Conservation (phyloP, 2,329 filamentous ascomycete genomes). For the Trichoderma citrinoviride region DNA sequence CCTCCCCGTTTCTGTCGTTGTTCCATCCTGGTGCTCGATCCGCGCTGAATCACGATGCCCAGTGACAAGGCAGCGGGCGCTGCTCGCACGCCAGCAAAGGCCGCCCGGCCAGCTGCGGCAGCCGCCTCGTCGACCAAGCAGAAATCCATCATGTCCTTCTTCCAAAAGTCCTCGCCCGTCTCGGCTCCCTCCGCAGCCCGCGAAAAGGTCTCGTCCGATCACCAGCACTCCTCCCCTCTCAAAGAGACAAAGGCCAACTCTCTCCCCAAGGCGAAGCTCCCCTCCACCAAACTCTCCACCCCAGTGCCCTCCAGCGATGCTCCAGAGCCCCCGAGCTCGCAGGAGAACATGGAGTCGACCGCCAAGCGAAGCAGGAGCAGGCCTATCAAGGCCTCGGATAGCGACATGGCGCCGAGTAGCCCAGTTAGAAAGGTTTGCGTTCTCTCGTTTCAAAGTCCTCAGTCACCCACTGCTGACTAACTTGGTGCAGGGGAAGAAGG, state of each 20-base stretch:
- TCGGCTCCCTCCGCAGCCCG: constrained; percentile 35
- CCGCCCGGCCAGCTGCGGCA: constrained; percentile 30
- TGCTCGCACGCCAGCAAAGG: constrained; percentile 38
- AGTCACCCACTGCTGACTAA: neutral
- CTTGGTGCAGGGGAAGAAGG: constrained; percentile 47
- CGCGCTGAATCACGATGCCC: constrained; percentile 28
- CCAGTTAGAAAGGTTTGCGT: constrained; percentile 71
- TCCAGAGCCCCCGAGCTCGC: constrained; percentile 63
- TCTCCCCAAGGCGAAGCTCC: constrained; percentile 45
- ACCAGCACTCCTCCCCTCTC: constrained; percentile 36
- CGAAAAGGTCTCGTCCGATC: constrained; percentile 35
- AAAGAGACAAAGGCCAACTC: constrained; percentile 44
- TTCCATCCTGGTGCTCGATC: constrained; percentile 4
- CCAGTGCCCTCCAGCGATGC: constrained; percentile 80
- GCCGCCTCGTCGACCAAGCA: constrained; percentile 40
- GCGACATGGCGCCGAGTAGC: constrained; percentile 56
- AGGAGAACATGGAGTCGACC: constrained; percentile 57
- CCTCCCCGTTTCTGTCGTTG: neutral
- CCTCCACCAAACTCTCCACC: constrained; percentile 51
- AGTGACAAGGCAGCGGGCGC: constrained; percentile 29
- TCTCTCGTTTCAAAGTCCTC: too few species aligned
- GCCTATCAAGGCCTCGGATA: constrained; percentile 22
- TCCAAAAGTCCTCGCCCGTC: constrained; percentile 42
- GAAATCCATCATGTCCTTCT: constrained; percentile 45
- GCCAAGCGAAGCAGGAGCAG: neutral